phyloP scores from a whole-genome alignment of 208 protist species.

The Angomonas deanei region DNA sequence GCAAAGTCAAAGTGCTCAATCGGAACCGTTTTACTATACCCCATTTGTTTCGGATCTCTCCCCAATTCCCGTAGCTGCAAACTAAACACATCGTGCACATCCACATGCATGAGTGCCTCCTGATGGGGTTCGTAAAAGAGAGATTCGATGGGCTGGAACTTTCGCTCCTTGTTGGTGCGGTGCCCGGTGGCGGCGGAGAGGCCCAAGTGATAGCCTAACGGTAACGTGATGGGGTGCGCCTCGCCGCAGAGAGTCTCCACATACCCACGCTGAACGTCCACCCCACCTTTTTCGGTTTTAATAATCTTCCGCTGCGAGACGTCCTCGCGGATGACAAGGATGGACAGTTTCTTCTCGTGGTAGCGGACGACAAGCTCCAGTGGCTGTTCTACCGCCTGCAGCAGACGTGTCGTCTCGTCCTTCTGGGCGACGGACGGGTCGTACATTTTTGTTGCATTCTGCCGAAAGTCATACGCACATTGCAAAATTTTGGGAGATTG shows the following conservation, averaged over 20 bases:
- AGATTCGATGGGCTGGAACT: constrained; percentile 11
- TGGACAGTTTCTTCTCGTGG: constrained; percentile 53
- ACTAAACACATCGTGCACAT: constrained; percentile 63
- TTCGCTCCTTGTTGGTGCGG: constrained; percentile 18
- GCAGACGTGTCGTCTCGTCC: neutral
- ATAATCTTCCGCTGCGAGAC: constrained; percentile 16
- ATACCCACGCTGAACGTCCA: constrained; percentile 44
- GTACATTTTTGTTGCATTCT: constrained; percentile 33
- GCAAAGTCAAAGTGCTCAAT: constrained; percentile 77
- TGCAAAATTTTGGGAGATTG: constrained; percentile 31
- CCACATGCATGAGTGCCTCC: constrained; percentile 46
- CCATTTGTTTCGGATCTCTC: constrained; percentile 60
- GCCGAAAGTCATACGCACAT: constrained; percentile 70
- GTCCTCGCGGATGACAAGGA: constrained; percentile 51
- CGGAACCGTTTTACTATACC: constrained; percentile 69
- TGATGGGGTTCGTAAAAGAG: constrained; percentile 22
- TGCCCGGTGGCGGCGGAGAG: constrained; percentile 69
- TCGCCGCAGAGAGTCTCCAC: constrained; percentile 72
- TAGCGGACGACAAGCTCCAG: constrained; percentile 74
- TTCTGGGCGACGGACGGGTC: neutral
- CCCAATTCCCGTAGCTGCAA: constrained; percentile 75
- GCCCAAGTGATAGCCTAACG: constrained; percentile 66
- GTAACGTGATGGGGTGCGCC: constrained; percentile 53
- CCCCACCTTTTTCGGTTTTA: constrained; percentile 7
- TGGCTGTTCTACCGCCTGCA: constrained; percentile 50